Conservation (phyloP, 176 grass and related monocot genomes). For the Saccharum officinarum region DNA sequence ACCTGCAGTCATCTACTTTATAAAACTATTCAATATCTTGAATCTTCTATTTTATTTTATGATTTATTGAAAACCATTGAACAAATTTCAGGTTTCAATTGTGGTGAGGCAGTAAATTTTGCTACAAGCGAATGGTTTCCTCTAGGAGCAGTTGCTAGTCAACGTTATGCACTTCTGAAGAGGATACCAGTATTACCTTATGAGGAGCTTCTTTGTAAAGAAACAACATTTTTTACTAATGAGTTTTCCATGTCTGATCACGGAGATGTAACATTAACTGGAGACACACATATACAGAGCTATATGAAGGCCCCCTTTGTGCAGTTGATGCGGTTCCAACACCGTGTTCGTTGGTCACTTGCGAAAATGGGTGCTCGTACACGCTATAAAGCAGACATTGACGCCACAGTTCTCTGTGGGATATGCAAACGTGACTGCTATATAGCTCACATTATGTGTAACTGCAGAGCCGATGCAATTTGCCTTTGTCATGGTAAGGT, state of each 20-base stretch:
- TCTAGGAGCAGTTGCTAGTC: slow-evolving; percentile 72
- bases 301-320: slow-evolving; percentile 80
- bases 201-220: slow-evolving; percentile 94
- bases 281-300: slow-evolving; percentile 18
- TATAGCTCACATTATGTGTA: slow-evolving; percentile 76
- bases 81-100: slow-evolving; percentile 68
- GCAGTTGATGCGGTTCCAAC: slow-evolving; percentile 74
- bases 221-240: slow-evolving; percentile 53
- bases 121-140: slow-evolving; percentile 85
- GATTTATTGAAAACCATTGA: slow-evolving; percentile 6
- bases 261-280: slow-evolving; percentile 27
- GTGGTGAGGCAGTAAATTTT: slow-evolving; percentile 96
- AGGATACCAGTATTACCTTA: slow-evolving; percentile 78
- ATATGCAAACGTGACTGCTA: slow-evolving; percentile 90
- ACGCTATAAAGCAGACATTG: slow-evolving; percentile 46
- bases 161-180: slow-evolving; percentile 83
- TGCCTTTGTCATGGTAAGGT: slow-evolving; percentile 90
- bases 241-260: slow-evolving; percentile 27
- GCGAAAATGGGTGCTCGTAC: slow-evolving; percentile 61
- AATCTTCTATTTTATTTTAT: slow-evolving; percentile 23
- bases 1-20: slow-evolving; percentile 5
- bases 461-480: slow-evolving; percentile 76
- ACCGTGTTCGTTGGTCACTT: slow-evolving; percentile 54
- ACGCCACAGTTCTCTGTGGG: slow-evolving; percentile 57
- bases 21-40: slow-evolving; percentile 15